phyloP scores from a whole-genome alignment of 768 basidiomycete genomes.

The Fomitopsis pulvina region DNA sequence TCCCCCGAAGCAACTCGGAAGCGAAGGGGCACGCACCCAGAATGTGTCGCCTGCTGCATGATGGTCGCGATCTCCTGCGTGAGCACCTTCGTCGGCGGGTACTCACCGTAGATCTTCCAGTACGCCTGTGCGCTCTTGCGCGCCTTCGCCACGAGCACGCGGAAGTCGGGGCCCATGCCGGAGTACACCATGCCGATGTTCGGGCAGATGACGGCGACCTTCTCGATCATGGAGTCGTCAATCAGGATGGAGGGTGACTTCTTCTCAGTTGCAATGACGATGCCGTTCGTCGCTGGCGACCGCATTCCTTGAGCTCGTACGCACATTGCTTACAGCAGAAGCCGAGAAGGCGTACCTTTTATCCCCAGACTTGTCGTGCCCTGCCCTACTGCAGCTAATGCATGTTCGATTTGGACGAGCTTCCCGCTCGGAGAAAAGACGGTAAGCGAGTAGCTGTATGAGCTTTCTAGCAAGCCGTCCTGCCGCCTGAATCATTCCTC shows the following conservation, averaged over 20 bases:
- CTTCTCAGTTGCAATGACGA: slow-evolving; percentile 99
- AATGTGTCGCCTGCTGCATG: slow-evolving; percentile 99
- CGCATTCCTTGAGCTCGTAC: slow-evolving; percentile 10
- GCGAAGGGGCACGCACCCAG: slow-evolving; percentile 58
- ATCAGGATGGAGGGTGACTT: slow-evolving; percentile 96
- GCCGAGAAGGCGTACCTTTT: slow-evolving; percentile 59
- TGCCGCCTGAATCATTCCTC: neutral
- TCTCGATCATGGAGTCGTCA: slow-evolving; percentile 97
- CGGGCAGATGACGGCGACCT: slow-evolving; percentile 94
- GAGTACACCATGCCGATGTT: slow-evolving; percentile 99
- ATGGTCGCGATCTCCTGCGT: slow-evolving; percentile 97
- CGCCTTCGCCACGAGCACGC: slow-evolving; percentile 88
- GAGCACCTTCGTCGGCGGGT: slow-evolving; percentile 92
- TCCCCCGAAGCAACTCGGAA: slow-evolving; percentile 1
- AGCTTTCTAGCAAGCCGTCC: neutral
- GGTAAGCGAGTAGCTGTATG: slow-evolving; percentile 88
- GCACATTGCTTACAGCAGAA: neutral
- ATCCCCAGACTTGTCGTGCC: slow-evolving; percentile 98
- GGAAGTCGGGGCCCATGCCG: slow-evolving; percentile 99
- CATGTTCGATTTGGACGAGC: slow-evolving; percentile 99
- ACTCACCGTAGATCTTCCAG: slow-evolving; percentile 99
- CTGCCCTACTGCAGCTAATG: slow-evolving; percentile 89
- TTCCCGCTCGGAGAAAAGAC: slow-evolving; percentile 99
- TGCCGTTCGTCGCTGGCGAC: slow-evolving; percentile 89
- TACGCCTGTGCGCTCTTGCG: slow-evolving; percentile 98